Evolutionary conservation across 805 yeast species (phyloP).

Genomic region (Grigorovia humatica): DNA sequence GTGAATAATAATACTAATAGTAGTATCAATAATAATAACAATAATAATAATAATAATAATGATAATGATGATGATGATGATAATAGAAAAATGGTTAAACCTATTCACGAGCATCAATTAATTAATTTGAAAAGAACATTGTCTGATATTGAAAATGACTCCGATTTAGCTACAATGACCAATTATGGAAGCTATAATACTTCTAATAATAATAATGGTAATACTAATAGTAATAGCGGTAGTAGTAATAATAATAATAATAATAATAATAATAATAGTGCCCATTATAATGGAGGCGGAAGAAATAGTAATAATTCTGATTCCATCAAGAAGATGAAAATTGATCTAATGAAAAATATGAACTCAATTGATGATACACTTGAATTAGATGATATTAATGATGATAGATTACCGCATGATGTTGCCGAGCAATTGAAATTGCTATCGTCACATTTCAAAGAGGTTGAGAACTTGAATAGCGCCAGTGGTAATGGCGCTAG

Average conservation of each 20-base stretch:
- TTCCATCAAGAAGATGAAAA: background rate
- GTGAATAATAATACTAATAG: background rate
- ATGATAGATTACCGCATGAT: slow-evolving; percentile 27
- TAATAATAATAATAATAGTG: background rate
- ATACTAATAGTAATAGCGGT: background rate
- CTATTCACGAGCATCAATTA: background rate
- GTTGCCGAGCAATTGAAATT: slow-evolving; percentile 29
- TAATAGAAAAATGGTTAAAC: background rate
- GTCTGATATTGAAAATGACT: background rate
- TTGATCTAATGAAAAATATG: background rate
- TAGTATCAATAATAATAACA: background rate
- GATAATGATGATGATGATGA: background rate
- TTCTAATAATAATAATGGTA: background rate
- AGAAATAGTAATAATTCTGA: background rate
- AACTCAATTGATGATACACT: slow-evolving; percentile 4
- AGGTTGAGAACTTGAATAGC: slow-evolving; percentile 15
- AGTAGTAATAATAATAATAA: background rate
- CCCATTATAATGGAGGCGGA: background rate
- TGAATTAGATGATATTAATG: slow-evolving; percentile 14
- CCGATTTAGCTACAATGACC: background rate
- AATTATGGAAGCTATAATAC: background rate
- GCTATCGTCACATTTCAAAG: slow-evolving; percentile 28
- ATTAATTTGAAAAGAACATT: background rate
- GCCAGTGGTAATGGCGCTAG: background rate
- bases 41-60: background rate